These are phyloP conservation scores for Debaryomyces nepalensis DNA, from an alignment of 1,139 yeast species.

Conservation along the genomic window DNA sequence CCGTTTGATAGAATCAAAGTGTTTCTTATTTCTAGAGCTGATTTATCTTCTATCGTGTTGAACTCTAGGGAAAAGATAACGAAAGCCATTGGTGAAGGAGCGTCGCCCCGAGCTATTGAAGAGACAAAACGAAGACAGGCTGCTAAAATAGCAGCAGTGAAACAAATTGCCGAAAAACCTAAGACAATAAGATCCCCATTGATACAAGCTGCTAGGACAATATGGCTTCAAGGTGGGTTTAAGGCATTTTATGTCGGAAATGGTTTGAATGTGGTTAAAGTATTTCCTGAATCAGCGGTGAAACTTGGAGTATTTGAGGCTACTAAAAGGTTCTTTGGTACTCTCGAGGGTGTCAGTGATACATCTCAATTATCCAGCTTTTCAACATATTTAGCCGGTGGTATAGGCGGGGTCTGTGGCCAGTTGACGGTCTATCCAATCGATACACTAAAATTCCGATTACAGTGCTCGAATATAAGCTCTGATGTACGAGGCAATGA, in stretches of 20 bases:
- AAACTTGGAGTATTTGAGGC: constrained; percentile 95
- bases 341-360: constrained; percentile 76
- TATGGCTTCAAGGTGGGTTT: constrained; percentile 89
- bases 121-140: constrained; percentile 38
- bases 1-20: constrained; percentile 96
- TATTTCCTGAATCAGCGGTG: constrained; percentile 96
- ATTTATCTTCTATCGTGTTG: constrained; percentile 68
- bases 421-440: constrained; percentile 94
- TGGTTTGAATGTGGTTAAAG: constrained; percentile 90
- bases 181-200: constrained; percentile 66
- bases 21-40: constrained; percentile 89
- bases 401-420: constrained; percentile 91
- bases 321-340: constrained; percentile 73
- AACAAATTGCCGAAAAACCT: constrained; percentile 30
- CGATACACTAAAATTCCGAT: constrained; percentile 88
- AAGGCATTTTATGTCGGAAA: constrained; percentile 94
- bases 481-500: constrained; percentile 61
- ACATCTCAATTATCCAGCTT: constrained; percentile 71
- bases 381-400: constrained; percentile 91
- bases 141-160: constrained; percentile 27
- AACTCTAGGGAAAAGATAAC: constrained; percentile 59
- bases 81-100: constrained; percentile 43
- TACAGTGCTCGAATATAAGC: constrained; percentile 77
- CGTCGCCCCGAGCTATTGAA: constrained; percentile 41
- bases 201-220: constrained; percentile 75